Evolutionary conservation across 1,284 basidiomycete genomes (phyloP), one percentile per base, ranked within the genome.

Genomic region (Hypsizygus ulmarius): DNA sequence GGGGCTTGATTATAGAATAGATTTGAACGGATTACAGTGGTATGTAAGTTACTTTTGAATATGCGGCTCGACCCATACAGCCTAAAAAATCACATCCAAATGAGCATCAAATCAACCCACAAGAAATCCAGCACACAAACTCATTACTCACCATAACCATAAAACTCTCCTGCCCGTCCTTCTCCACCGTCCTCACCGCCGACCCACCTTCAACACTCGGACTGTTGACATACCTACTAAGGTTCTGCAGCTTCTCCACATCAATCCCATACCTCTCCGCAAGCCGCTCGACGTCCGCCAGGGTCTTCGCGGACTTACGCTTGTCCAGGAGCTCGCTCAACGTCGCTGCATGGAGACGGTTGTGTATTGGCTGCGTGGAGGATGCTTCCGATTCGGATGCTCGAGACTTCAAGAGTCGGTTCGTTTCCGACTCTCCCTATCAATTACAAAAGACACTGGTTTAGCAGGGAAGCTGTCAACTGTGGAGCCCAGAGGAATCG

Each of bases 181-280:
- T 66, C 18, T 72, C 74, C 19, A 77, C 71, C 14, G 67, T 70
- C 53, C 74, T 72, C 37, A 71, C 68, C 12, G 72, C 71, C 28
- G 76, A 74, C 2, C 69, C 69, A 35, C 74, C 74, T 32, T 79
- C 73, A 5, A 88, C 71, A 60, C 82, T 89, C 3, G 87, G 87
- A 47, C 79, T 87, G 62, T 79, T 92, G 56, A 93, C 78, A 64
- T 76, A 80, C 40, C 73, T 67, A 25, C 79, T 71, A 19, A 94
- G 58, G 10, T 65, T 74, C 42, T 81, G 73, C 46, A 93, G 60
- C 49, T 71, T 78, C 15, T 67, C 69, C 1, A 69, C 54, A 41
- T 85, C 82, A 15, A 94, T 66, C 5, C 73, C 78, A 63, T 83
- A 85, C 57, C 74, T 72, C 45, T 66, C 64, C 43, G 79, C 79